Evolutionary conservation across 2,329 filamentous ascomycete species (phyloP), one percentile per base, ranked within the genome.

Genomic region (Pseudopyricularia javanii): DNA sequence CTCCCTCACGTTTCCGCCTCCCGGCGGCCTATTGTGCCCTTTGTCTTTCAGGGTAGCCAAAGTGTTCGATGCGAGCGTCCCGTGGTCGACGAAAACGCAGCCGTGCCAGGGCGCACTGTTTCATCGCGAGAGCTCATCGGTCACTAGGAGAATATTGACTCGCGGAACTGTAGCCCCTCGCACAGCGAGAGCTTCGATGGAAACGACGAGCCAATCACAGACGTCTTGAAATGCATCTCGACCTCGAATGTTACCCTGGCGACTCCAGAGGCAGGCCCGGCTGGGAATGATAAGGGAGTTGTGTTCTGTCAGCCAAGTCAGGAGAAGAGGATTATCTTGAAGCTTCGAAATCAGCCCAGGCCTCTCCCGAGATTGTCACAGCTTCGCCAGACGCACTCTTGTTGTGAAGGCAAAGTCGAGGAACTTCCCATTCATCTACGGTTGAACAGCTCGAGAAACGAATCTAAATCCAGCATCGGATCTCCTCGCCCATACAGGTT

Each of bases 101-200:
- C 12, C 3, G 40, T 17, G 24, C 40, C 22, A 20, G 40, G 22
- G 40, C 40, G 40, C 22, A 20, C 40, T 9, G 24, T 24, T 12
- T 45, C 40, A 20, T 45, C 40, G 22, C 40, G 40, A 24, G 40
- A 45, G 40, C 40, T 45, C 40, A 45, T 45, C 15, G 58, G 56
- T 26, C 57, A 58, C 28, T 61, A 58, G 59, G 59, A 60, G 50
- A 60, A 58, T 54, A 54, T 56, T 53, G 47, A 48, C n/a, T 32
- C 35, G 26, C 26, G 37, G 58, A 58, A 50, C 30, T 45, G 14
- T 24, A 33, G 15, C 30, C 48, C 17, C 9, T 22, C 30, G 14
- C 8, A 22, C 6, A 11, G 12, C 34, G 24, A 49, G 30, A 20
- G 28, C 24, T 30, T 20, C 14, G 15, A 45, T n/a, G 48, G 49